Percentiles rank a stretch among this genome's conserved stretches.
Conservation (phyloP, 2,329 filamentous ascomycete species). For the Hypoxylon sp. region DNA sequence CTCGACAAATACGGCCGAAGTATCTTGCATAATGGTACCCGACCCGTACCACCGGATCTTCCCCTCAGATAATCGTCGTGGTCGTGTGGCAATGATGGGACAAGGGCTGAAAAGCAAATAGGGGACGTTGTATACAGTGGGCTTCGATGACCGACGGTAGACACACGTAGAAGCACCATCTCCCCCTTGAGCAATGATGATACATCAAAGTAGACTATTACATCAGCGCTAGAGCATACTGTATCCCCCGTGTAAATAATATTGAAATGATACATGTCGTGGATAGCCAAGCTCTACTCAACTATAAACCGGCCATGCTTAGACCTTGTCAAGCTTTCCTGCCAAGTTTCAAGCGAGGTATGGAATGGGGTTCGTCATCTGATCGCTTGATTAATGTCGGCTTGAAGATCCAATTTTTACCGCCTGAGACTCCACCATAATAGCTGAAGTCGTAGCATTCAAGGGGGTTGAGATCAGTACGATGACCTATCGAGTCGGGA, state of each 20-base stretch:
- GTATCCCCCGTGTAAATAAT: slow-evolving; percentile 4
- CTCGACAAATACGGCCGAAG: not conserved
- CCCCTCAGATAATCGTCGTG: not conserved
- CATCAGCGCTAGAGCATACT: slow-evolving; percentile 7
- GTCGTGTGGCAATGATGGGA: not conserved
- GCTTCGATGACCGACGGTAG: not conserved
- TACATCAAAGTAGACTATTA: not conserved
- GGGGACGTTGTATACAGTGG: not conserved
- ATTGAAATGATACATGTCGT: not conserved
- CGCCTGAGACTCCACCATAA: not conserved
- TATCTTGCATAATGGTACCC: not conserved
- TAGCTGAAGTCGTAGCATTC: not conserved
- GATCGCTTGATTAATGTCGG: slow-evolving; percentile 1
- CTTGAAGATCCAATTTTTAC: slow-evolving; percentile 5
- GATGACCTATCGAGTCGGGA: slow-evolving; percentile 5
- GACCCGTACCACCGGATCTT: not conserved
- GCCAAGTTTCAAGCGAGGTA: not conserved
- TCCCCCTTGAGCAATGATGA: not conserved
- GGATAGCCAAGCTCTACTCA: not conserved
- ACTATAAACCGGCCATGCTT: not conserved
- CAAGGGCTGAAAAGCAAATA: not conserved
- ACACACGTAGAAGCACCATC: not conserved
- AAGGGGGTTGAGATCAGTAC: slow-evolving; percentile 16
- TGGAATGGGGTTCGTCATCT: not conserved
- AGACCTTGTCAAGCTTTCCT: not conserved